These are phyloP conservation scores for Apiotrichum veenhuisii DNA, from an alignment of 1,284 basidiomycete genomes.

Conservation along the genomic window DNA sequence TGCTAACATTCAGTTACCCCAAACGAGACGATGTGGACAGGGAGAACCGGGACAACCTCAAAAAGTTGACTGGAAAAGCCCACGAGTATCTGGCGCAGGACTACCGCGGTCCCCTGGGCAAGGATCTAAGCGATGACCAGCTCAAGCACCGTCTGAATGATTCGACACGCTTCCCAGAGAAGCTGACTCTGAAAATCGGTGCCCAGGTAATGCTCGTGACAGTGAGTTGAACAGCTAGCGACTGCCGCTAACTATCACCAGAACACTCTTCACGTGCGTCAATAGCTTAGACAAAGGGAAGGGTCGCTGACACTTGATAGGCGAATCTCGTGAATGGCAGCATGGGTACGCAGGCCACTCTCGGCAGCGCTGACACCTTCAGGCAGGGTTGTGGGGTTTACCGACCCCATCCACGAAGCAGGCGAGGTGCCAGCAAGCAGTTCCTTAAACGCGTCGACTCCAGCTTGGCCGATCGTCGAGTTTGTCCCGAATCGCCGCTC, in stretches of 20 bases:
- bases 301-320: not conserved
- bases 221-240: conserved; percentile 24
- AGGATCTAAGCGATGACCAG: conserved; percentile 2
- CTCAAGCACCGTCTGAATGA: conserved; percentile 29
- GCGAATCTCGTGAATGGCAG: conserved; percentile 13
- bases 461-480: conserved; percentile 32
- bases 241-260: conserved; percentile 1
- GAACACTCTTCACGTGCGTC: not conserved
- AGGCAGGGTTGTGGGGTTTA: conserved; percentile 13
- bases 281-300: not conserved
- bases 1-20: conserved; percentile 5
- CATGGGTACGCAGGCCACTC: not conserved
- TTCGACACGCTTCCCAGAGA: conserved; percentile 30
- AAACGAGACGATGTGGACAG: conserved; percentile 27
- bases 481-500: conserved; percentile 19
- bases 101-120: conserved; percentile 15
- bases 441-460: not conserved
- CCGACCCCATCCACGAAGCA: not conserved
- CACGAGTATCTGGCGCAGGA: conserved; percentile 24
- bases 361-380: not conserved
- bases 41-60: conserved; percentile 27
- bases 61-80: conserved; percentile 14
- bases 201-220: conserved; percentile 42
- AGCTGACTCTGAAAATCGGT: conserved; percentile 30
- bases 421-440: conserved; percentile 1